Base-by-base conservation (phyloP, 305 asterid species). In the Petunia hybrid region DNA sequence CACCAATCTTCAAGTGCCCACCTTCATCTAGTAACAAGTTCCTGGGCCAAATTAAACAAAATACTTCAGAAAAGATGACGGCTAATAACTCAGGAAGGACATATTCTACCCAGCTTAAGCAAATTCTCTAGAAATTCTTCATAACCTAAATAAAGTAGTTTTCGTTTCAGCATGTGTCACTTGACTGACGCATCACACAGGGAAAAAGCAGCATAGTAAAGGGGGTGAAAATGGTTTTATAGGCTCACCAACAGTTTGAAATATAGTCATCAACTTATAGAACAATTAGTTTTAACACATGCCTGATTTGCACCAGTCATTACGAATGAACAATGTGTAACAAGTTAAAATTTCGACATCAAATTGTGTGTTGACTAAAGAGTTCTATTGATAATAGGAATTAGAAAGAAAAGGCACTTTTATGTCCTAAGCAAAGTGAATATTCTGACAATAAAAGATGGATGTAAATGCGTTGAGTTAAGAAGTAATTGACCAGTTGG, bases 21-120 rank as follows among this genome's bases (percentile, higher is more conserved):
- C 91, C 90, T 88, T 89, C 93, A 84, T 87, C 91, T 8, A 88
- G 92, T 73, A 91, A 83, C 91, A 91, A 83, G 86, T 89, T 91
- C 88, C 94, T 89, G 88, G 71, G 40, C 74, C 64, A 81, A 10
- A 62, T 42, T 43, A 66, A 75, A 77, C 1, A 73, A 42, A 59
- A n/a, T 60, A 31, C 38, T 9, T 22, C 76, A 76, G 10, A 10
- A 67, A 12, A 75, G 46, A 45, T 6, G 41, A 9, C 57, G 45
- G 77, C 13, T 48, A 71, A 48, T 12, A 6, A 41, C 16, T 73
- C 13, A 0, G 45, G 35, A 56, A 12, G 6, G 78, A 73, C 62
- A 73, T 48, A 48, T 73, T n/a, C 62, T 73, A 45, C 51, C 45
- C 5, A 22, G 13, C 62, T 71, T 12, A 48, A 31, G 61, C 35